A percentile compares a stretch with the other conserved stretches of the same genome.
Conservation (phyloP, 345 rosid species). For the Dipteronia sinensis region DNA sequence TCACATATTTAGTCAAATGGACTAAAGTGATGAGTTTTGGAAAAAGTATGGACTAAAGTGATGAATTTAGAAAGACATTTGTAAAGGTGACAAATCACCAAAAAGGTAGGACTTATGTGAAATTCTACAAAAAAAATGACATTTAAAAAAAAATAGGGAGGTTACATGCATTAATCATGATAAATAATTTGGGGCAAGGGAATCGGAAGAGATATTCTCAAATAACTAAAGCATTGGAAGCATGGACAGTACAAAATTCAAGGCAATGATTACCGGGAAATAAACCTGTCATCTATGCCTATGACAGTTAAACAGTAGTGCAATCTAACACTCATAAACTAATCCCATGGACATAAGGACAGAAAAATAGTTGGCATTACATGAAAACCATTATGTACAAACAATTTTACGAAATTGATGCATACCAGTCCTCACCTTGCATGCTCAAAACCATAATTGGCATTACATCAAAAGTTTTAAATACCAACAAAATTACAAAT, state of each 20-base stretch:
- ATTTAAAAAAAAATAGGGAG: neutral
- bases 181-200: neutral
- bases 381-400: neutral
- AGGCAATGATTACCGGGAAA: neutral
- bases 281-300: neutral
- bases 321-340: neutral
- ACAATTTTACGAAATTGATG: neutral
- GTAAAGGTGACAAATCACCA: too few relatives aligned
- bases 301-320: neutral
- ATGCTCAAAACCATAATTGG: slow-evolving; percentile 63
- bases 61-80: too few relatives aligned
- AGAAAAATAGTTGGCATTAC: neutral
- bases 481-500: neutral
- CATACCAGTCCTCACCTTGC: slow-evolving; percentile 84
- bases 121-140: too few relatives aligned
- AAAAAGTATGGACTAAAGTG: too few relatives aligned
- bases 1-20: too few relatives aligned
- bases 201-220: neutral
- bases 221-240: neutral
- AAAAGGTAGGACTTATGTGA: too few relatives aligned
- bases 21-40: too few relatives aligned
- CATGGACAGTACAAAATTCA: neutral
- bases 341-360: neutral
- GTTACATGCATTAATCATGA: neutral
- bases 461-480: neutral